These are phyloP conservation scores for Catharanthus roseus DNA, from an alignment of 257 asterid genomes.

Conservation along the genomic window DNA sequence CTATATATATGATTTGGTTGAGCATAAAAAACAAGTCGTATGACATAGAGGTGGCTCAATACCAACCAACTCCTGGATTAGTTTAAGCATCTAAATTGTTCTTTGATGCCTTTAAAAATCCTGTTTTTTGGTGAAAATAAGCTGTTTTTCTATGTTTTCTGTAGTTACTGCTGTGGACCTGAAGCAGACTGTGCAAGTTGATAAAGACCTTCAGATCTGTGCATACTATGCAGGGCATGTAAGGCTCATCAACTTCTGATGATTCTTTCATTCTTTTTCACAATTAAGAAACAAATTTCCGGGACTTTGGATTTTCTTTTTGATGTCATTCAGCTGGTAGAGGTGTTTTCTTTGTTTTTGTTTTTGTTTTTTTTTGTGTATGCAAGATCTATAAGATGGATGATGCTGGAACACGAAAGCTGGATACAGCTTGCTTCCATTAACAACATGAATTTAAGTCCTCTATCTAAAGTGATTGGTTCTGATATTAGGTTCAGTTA, in stretches of 20 bases:
- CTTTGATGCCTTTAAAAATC: background rate
- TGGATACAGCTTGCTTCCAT: background rate
- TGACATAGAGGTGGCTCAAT: background rate
- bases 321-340: background rate
- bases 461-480: background rate
- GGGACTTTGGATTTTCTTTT: background rate
- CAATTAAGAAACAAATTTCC: background rate
- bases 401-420: background rate
- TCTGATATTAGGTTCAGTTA: background rate
- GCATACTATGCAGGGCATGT: slow-evolving; percentile 99
- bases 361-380: background rate
- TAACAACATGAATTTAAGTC: background rate
- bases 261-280: background rate
- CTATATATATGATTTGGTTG: background rate
- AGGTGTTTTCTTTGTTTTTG: no score
- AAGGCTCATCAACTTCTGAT: slow-evolving; percentile 22
- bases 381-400: background rate
- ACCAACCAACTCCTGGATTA: background rate
- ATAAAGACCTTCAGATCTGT: slow-evolving; percentile 74
- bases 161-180: slow-evolving; percentile 83
- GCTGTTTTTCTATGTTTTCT: slow-evolving; percentile 5
- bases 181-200: slow-evolving; percentile 85
- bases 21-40: background rate
- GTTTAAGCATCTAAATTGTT: background rate
- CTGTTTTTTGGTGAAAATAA: background rate